phyloP scores from a whole-genome alignment of 164 flowering plant genomes.

The Akebia trifoliata region DNA sequence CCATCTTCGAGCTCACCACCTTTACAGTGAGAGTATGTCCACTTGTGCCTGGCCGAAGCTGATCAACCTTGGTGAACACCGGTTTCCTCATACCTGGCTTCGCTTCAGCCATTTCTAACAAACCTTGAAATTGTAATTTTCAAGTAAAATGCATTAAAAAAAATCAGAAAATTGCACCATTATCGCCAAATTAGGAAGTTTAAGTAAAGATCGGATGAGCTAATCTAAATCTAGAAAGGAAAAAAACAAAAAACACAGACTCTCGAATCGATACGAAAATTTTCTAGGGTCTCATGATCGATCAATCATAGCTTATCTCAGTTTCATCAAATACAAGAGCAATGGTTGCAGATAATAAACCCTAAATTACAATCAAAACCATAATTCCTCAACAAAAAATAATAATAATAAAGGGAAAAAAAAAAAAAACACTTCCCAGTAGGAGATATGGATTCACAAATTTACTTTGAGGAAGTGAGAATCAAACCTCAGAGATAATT shows the following conservation, averaged over 20 bases:
- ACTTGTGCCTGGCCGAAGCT: slow-evolving; percentile 55
- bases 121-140: not conserved
- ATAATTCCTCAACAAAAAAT: not conserved
- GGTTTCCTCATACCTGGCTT: slow-evolving; percentile 51
- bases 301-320: not conserved
- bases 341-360: not conserved
- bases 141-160: not conserved
- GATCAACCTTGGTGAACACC: slow-evolving; percentile 50
- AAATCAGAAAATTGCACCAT: not conserved
- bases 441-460: no score
- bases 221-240: not conserved
- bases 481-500: no score
- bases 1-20: slow-evolving; percentile 47
- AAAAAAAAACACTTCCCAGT: no score
- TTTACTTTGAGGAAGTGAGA: no score
- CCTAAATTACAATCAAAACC: not conserved
- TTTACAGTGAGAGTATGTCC: slow-evolving; percentile 54
- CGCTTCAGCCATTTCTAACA: no score
- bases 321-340: not conserved
- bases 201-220: not conserved
- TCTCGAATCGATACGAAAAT: not conserved
- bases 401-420: not conserved
- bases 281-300: not conserved
- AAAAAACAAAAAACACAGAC: not conserved
- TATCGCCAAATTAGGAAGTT: not conserved